phyloP scores from a whole-genome alignment of 306 rosid species.

The Fragaria iinumae region DNA sequence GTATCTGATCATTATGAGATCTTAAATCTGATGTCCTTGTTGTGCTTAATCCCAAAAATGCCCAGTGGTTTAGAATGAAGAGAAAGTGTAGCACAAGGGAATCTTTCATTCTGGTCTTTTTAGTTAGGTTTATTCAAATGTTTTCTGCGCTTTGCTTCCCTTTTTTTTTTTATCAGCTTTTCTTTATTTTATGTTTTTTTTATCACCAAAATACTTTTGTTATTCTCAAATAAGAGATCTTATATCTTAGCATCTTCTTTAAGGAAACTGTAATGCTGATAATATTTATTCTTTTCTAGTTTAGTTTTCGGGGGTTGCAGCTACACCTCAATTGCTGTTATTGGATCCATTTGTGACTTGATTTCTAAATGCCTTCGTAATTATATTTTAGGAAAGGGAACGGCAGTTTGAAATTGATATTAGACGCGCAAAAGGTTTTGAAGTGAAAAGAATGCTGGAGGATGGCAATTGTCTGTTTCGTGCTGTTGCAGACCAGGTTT shows the following conservation, averaged over 20 bases:
- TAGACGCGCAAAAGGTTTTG: conserved; percentile 73
- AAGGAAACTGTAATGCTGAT: background rate
- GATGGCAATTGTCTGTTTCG: conserved; percentile 99
- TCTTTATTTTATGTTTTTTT: background rate
- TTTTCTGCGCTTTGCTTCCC: background rate
- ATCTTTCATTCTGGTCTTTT: background rate
- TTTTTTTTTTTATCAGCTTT: background rate
- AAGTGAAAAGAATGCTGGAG: conserved; percentile 84
- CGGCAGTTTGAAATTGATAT: conserved; percentile 87
- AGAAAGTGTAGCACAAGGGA: background rate
- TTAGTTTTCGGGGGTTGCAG: background rate
- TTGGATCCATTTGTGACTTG: conserved; percentile 20
- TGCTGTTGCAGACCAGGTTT: conserved; percentile 94
- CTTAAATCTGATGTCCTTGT: background rate
- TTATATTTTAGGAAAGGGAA: conserved; percentile 74
- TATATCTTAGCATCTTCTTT: background rate
- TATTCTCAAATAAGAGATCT: conserved; percentile 1
- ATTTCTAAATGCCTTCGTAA: conserved; percentile 8
- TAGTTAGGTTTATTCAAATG: background rate
- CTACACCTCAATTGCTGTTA: background rate
- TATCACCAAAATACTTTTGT: background rate
- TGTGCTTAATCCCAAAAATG: background rate
- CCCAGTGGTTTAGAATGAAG: background rate
- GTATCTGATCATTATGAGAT: conserved; percentile 26
- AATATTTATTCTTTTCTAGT: background rate